Conservation (phyloP, 2,329 filamentous ascomycete genomes). For the Colletotrichum falcatum region DNA sequence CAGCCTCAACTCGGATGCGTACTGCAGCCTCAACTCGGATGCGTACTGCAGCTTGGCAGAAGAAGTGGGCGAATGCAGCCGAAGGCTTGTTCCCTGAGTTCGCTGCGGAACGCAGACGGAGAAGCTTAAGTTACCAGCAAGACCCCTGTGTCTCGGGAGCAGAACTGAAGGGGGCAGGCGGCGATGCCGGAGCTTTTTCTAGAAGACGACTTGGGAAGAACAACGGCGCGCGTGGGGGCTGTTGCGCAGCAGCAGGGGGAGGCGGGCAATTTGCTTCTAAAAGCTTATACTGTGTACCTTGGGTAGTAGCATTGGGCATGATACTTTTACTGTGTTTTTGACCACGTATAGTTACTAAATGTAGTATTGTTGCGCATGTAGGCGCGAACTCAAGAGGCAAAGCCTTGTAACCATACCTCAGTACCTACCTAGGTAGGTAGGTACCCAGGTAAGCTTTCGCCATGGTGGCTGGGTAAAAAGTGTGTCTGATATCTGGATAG, state of each 20-base stretch:
- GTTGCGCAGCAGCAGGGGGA: neutral
- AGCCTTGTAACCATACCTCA: too few species aligned
- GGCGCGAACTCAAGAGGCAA: too few species aligned
- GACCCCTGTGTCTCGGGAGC: constrained; percentile 20
- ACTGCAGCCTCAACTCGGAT: constrained; percentile 27
- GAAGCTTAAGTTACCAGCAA: constrained; percentile 34
- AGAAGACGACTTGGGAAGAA: neutral
- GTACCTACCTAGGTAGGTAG: too few species aligned
- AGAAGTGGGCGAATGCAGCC: constrained; percentile 18
- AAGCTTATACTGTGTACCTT: too few species aligned
- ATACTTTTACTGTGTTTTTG: too few species aligned
- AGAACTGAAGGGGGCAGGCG: constrained; percentile 5
- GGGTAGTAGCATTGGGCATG: too few species aligned
- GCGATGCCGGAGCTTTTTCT: constrained; percentile 8
- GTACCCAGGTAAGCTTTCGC: constrained; percentile 9
- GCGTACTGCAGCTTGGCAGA: constrained; percentile 5
- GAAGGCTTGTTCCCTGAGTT: neutral
- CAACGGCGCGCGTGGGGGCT: neutral
- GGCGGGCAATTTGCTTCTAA: too few species aligned
- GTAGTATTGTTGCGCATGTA: too few species aligned
- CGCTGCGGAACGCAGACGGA: constrained; percentile 13
- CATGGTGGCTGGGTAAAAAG: constrained; percentile 18
- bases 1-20: constrained; percentile 30
- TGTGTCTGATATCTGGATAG: constrained; percentile 15
- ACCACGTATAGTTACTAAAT: too few species aligned